These are phyloP conservation scores for Elsinoe necatrix DNA, from an alignment of 2,329 filamentous ascomycete genomes.

Conservation along the genomic window DNA sequence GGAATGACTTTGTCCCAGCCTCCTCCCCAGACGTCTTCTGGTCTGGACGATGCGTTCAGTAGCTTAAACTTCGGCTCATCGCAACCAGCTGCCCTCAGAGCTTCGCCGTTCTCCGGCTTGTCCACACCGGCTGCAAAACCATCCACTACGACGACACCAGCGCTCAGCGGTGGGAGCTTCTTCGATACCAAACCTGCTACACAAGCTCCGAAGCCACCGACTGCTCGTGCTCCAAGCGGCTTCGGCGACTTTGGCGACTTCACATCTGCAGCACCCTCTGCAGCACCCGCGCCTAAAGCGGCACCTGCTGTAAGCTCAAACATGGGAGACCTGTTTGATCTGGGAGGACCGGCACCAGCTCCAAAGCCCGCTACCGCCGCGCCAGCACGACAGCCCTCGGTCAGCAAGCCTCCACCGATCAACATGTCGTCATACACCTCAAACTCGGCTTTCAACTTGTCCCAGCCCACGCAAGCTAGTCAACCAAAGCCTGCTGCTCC, in stretches of 20 bases:
- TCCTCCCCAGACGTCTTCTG: conserved; percentile 47
- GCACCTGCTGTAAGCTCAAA: conserved; percentile 39
- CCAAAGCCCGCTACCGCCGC: conserved; percentile 32
- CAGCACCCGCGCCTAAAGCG: conserved; percentile 33
- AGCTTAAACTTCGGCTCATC: conserved; percentile 51
- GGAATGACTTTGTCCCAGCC: conserved; percentile 33
- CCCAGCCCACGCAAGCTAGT: conserved; percentile 38
- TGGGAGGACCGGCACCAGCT: conserved; percentile 42
- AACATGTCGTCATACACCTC: conserved; percentile 33
- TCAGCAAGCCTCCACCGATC: conserved; percentile 29
- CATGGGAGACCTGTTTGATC: conserved; percentile 73
- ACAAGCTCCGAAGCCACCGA: conserved; percentile 28
- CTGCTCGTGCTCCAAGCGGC: conserved; percentile 47
- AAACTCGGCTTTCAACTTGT: conserved; percentile 76
- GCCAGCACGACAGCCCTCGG: conserved; percentile 27
- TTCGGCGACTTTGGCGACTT: conserved; percentile 47
- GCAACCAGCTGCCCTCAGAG: conserved; percentile 44
- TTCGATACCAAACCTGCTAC: conserved; percentile 58
- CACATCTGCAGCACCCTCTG: conserved; percentile 53
- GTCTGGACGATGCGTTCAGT: conserved; percentile 72
- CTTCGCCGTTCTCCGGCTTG: conserved; percentile 57
- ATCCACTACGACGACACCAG: conserved; percentile 27
- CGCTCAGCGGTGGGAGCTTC: conserved; percentile 66
- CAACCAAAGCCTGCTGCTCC: conserved; percentile 28
- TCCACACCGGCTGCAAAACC: conserved; percentile 47